Conservation (phyloP, 371 early-diverging fungal genomes). For the Smittium culicis region DNA sequence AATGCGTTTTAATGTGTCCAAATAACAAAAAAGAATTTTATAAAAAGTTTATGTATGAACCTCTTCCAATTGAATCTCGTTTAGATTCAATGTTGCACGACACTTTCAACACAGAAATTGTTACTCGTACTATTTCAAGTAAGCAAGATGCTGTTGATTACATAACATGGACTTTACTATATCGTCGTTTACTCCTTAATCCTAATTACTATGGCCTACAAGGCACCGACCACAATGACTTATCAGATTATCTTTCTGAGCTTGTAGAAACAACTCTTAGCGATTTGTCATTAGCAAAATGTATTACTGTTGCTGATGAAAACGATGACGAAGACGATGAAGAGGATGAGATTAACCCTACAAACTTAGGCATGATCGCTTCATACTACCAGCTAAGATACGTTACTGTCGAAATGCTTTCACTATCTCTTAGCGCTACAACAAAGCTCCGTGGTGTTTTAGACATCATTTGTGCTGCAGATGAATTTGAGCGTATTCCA, state of each 20-base stretch:
- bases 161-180: conserved; percentile 92
- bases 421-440: conserved; percentile 61
- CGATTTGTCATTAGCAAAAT: conserved; percentile 73
- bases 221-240: conserved; percentile 68
- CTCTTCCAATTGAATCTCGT: conserved; percentile 85
- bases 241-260: conserved; percentile 87
- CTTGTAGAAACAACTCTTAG: conserved; percentile 79
- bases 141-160: conserved; percentile 97
- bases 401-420: conserved; percentile 83
- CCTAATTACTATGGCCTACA: conserved; percentile 92
- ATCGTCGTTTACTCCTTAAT: conserved; percentile 85
- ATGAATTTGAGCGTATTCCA: conserved; percentile 81
- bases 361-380: conserved; percentile 94
- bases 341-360: conserved; percentile 41
- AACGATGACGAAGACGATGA: conserved; percentile 61
- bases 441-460: conserved; percentile 82
- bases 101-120: conserved; percentile 91
- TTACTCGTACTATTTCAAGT: conserved; percentile 81
- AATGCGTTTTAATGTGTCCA: conserved; percentile 86
- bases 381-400: conserved; percentile 92
- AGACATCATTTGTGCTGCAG: conserved; percentile 80
- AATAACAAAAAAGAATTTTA: conserved; percentile 86
- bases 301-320: conserved; percentile 74
- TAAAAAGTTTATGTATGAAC: conserved; percentile 91
- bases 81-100: conserved; percentile 79